These are phyloP conservation scores for Globisporangium yorkense DNA, from an alignment of 352 stramenopile species.

Conservation along the genomic window DNA sequence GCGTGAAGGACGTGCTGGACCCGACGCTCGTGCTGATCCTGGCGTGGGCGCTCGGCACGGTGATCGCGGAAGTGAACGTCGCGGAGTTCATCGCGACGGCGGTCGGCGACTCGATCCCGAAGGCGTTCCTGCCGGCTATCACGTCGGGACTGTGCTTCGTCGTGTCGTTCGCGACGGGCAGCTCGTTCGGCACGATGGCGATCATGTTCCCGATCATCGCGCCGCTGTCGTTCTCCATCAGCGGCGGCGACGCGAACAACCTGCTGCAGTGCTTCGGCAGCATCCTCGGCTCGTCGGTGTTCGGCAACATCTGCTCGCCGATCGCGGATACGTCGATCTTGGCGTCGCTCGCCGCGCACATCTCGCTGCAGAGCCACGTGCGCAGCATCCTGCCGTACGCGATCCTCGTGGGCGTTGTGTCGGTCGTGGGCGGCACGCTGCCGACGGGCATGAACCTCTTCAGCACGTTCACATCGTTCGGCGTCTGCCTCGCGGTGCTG, in stretches of 20 bases:
- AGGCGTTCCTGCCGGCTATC: conserved; percentile 77
- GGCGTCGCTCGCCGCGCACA: conserved; percentile 67
- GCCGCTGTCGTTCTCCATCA: conserved; percentile 81
- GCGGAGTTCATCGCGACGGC: conserved; percentile 76
- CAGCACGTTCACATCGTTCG: conserved; percentile 75
- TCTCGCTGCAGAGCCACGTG: conserved; percentile 79
- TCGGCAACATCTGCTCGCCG: conserved; percentile 88
- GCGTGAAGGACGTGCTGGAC: conserved; percentile 90
- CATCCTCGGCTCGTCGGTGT: conserved; percentile 83
- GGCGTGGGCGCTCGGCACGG: conserved; percentile 82
- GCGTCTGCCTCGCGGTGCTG: conserved; percentile 63
- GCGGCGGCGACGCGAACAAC: conserved; percentile 69
- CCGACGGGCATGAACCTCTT: conserved; percentile 70
- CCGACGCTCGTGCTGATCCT: conserved; percentile 87
- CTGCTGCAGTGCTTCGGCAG: conserved; percentile 84
- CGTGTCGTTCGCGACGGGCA: conserved; percentile 89
- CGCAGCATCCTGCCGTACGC: conserved; percentile 84
- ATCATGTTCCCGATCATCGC: conserved; percentile 92
- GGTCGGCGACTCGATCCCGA: conserved; percentile 67
- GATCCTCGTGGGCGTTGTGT: conserved; percentile 61
- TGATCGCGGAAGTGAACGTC: conserved; percentile 84
- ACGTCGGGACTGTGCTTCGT: conserved; percentile 81
- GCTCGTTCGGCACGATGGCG: conserved; percentile 88
- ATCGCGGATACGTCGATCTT: conserved; percentile 93
- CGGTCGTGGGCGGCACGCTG: conserved; percentile 59